These are phyloP conservation scores for Rosa lucieae DNA, from an alignment of 306 rosid species.

Conservation along the genomic window DNA sequence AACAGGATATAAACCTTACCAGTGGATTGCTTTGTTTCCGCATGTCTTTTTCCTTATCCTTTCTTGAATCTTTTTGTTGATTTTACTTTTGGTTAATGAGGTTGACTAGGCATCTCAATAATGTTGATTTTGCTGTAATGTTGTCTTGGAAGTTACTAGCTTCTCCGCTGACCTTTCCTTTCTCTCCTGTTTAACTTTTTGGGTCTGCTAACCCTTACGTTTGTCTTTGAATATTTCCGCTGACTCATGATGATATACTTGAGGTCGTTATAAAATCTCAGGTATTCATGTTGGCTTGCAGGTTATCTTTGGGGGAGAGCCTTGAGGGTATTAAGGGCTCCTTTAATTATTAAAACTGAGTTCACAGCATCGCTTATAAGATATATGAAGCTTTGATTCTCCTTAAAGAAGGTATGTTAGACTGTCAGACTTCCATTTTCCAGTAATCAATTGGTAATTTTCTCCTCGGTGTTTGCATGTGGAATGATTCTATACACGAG, in stretches of 20 bases:
- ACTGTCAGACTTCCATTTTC: background rate
- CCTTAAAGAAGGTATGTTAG: background rate
- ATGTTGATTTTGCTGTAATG: background rate
- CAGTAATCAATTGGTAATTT: background rate
- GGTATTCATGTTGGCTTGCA: constrained; percentile 37
- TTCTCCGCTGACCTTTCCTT: background rate
- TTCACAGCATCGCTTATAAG: background rate
- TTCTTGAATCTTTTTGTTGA: background rate
- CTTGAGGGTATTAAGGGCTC: constrained; percentile 78
- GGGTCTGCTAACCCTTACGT: background rate
- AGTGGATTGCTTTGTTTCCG: background rate
- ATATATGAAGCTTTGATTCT: constrained; percentile 1
- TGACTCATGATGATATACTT: background rate
- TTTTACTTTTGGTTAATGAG: background rate
- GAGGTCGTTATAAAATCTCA: background rate
- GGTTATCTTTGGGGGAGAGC: constrained; percentile 85
- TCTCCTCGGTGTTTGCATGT: background rate
- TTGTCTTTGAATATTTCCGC: background rate
- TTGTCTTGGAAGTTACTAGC: background rate
- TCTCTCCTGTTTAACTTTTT: background rate
- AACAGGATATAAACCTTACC: background rate
- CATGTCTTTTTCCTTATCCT: background rate
- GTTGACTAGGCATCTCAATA: background rate
- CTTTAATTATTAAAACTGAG: constrained; percentile 39
- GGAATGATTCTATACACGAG: background rate